Conservation (phyloP, 1,284 basidiomycete species). For the Ganoderma boninense region DNA sequence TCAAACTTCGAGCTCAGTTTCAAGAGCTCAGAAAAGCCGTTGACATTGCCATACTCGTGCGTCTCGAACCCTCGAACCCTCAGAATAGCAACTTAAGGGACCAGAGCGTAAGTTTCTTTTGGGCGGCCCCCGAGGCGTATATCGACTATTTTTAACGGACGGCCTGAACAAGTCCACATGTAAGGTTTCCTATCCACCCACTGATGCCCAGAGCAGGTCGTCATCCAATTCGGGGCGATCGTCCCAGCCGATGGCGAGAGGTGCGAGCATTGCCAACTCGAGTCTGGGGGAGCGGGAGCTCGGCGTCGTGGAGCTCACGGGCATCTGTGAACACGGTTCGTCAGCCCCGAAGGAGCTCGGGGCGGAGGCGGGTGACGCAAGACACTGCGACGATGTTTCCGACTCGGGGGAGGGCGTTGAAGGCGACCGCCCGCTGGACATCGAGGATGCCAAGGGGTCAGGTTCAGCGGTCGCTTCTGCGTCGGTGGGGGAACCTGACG, state of each 20-base stretch:
- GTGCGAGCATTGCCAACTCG: background rate
- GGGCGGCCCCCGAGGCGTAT: background rate
- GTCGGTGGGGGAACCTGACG: background rate
- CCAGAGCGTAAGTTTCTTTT: too few species aligned
- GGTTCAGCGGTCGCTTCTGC: background rate
- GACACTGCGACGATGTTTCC: background rate
- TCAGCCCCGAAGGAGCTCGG: background rate
- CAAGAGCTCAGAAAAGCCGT: background rate
- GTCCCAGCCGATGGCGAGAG: background rate
- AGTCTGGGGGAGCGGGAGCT: background rate
- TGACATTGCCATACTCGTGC: background rate
- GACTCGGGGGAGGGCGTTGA: background rate
- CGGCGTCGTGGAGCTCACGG: background rate
- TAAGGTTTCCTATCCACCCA: too few species aligned
- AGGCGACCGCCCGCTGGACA: background rate
- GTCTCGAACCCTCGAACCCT: background rate
- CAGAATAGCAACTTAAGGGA: too few species aligned
- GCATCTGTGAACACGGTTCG: background rate
- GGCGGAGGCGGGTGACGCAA: too few species aligned
- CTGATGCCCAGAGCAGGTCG: background rate
- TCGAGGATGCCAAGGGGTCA: background rate
- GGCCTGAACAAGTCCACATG: too few species aligned
- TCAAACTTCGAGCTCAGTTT: background rate
- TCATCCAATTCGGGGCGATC: background rate
- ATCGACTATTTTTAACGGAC: background rate